Conservation (phyloP, 2,329 filamentous ascomycete species). For the Arthrobotrys megalospora region DNA sequence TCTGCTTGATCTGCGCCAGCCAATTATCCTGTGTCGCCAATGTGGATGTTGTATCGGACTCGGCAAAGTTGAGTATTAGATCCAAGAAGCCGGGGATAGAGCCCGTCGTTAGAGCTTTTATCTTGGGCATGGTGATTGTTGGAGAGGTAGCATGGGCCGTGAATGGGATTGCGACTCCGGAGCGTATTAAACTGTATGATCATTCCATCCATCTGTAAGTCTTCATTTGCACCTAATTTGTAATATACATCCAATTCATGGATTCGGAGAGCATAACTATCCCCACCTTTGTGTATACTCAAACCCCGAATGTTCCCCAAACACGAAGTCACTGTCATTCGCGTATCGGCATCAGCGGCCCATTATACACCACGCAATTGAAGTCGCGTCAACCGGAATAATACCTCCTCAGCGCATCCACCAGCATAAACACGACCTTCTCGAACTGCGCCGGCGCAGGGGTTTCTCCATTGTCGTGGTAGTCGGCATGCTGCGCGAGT, state of each 20-base stretch:
- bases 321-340: slow-evolving; percentile 87
- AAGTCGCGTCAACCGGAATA: slow-evolving; percentile 6
- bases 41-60: slow-evolving; percentile 90
- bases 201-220: not conserved
- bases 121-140: slow-evolving; percentile 96
- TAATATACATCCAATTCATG: not conserved
- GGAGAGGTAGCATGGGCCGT: slow-evolving; percentile 96
- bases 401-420: slow-evolving; percentile 92
- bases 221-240: not conserved
- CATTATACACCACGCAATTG: not conserved
- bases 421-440: slow-evolving; percentile 95
- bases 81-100: slow-evolving; percentile 99
- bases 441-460: slow-evolving; percentile 81
- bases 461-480: slow-evolving; percentile 64
- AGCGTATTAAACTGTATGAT: slow-evolving; percentile 80
- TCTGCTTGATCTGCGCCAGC: slow-evolving; percentile 90
- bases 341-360: slow-evolving; percentile 12
- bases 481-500: slow-evolving; percentile 77
- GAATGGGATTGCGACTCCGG: slow-evolving; percentile 88
- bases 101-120: slow-evolving; percentile 97
- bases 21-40: slow-evolving; percentile 93
- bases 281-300: slow-evolving; percentile 85
- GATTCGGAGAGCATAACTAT: slow-evolving; percentile 11
- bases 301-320: slow-evolving; percentile 83
- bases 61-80: slow-evolving; percentile 95